Base-by-base conservation (phyloP, 1,284 basidiomycete genomes). In the Xerocomus nothofagi region DNA sequence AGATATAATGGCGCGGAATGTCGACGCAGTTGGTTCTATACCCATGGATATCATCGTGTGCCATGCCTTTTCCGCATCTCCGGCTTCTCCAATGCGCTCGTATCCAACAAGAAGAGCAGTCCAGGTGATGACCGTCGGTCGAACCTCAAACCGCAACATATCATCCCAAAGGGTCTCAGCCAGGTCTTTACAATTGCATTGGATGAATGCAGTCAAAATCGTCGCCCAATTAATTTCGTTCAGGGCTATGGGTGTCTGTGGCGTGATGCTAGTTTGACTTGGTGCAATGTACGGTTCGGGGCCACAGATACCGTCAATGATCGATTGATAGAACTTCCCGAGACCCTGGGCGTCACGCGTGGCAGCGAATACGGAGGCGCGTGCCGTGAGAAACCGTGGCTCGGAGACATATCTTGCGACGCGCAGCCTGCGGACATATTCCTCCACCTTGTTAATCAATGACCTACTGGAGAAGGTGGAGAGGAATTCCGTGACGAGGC, bases 151-250 rank as follows among this genome's bases (percentile, higher is more conserved):
- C 21, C 63, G 60, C 12, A 69, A 47, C 70, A 88, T 77, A 55
- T 86, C 82, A 32, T 79, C 73, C 88, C 87, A 89, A 6, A 89
- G 59, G 27, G 67, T 67, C 39, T 75, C 75, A 1, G 81, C 86
- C 17, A 83, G 62, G 47, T 86, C 81, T 36, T 73, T 70, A 39
- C 75, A 69, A 26, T 75, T 69, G 53, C 75, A 75, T 47, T 69
- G 71, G 39, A 88, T 65, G 54, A 88, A 87, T 15, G 76, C 80
- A 3, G 72, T 73, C 40, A 91, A 66, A 56, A 91, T 82, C 2
- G 78, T 72, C 0, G 74, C 72, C 87, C 87, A 91, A 17, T 72
- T 68, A 10, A 73, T 65, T 49, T 81, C 76, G 4, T 78, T 74
- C 57, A 90, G 68, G 11, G 77, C 65, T 17, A 84, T 67, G n/a